Conservation (phyloP, 208 protist genomes). For the Acanthamoeba castellanii region DNA sequence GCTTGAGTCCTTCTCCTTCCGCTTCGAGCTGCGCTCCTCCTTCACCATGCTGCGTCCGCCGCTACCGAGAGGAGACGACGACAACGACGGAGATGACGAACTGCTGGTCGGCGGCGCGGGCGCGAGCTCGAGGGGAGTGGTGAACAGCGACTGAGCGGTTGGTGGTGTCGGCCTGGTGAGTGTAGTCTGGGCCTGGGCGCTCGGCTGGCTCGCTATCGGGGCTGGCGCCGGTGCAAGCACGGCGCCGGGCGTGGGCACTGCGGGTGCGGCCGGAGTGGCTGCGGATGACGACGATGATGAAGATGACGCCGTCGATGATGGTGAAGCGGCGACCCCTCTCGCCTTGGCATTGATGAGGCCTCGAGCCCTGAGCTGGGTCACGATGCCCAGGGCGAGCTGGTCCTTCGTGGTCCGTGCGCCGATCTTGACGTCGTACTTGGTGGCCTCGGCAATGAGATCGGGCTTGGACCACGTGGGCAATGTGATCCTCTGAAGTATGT, state of each 20-base stretch:
- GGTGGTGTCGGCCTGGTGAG: too few relatives aligned
- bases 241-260: background rate
- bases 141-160: too few relatives aligned
- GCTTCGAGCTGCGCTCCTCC: background rate
- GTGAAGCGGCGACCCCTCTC: background rate
- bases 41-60: background rate
- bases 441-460: background rate
- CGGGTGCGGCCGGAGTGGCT: background rate
- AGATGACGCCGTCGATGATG: background rate
- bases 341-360: background rate
- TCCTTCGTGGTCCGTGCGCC: background rate
- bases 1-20: background rate
- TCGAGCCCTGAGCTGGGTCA: background rate
- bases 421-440: background rate
- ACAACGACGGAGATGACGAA: too few relatives aligned
- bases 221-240: background rate
- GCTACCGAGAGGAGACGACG: too few relatives aligned
- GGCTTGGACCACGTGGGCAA: background rate
- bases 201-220: background rate
- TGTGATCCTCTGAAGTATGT: background rate
- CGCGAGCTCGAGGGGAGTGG: too few relatives aligned
- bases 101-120: background rate
- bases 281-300: background rate
- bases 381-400: background rate
- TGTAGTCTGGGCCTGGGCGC: background rate